Evolutionary conservation across 352 stramenopile genomes (phyloP).

Genomic region (Phytophthora idaei): DNA sequence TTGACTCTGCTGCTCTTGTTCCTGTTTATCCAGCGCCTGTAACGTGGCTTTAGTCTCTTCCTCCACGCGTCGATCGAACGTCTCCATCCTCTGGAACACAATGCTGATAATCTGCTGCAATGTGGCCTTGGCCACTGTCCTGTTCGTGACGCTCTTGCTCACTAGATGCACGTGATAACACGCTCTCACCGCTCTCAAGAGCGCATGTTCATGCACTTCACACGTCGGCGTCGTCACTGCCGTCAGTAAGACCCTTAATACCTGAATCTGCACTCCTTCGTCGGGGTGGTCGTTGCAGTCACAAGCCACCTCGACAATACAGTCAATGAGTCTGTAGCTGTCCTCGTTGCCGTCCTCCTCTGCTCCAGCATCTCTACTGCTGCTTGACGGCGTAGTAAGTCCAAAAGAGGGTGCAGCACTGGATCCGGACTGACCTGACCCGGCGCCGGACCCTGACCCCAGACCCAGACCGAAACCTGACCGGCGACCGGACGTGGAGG

Average conservation of each 20-base stretch:
- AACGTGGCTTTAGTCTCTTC: constrained; percentile 70
- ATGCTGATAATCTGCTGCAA: constrained; percentile 97
- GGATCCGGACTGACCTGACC: constrained; percentile 10
- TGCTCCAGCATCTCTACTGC: constrained; percentile 2
- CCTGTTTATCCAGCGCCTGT: constrained; percentile 52
- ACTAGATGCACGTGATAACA: constrained; percentile 97
- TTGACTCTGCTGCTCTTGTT: constrained; percentile 23
- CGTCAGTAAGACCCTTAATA: constrained; percentile 92
- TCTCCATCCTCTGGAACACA: constrained; percentile 97
- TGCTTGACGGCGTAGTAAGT: constrained; percentile 8
- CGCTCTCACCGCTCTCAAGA: constrained; percentile 95
- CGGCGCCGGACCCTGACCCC: constrained; percentile 10
- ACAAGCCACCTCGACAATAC: constrained; percentile 89
- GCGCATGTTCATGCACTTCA: constrained; percentile 90
- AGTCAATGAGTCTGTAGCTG: constrained; percentile 82
- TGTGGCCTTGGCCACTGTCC: constrained; percentile 97
- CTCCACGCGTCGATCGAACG: constrained; percentile 77
- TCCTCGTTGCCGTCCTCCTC: constrained; percentile 33
- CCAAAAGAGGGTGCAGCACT: constrained; percentile 18
- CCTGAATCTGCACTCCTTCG: constrained; percentile 93
- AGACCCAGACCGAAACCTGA: constrained; percentile 31
- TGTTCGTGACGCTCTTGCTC: constrained; percentile 92
- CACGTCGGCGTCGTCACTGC: constrained; percentile 90
- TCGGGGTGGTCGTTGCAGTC: constrained; percentile 91
- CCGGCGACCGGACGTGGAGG: constrained; percentile 16